phyloP scores from a whole-genome alignment of 805 yeast species.

The Barnettozyma wickerhamii region DNA sequence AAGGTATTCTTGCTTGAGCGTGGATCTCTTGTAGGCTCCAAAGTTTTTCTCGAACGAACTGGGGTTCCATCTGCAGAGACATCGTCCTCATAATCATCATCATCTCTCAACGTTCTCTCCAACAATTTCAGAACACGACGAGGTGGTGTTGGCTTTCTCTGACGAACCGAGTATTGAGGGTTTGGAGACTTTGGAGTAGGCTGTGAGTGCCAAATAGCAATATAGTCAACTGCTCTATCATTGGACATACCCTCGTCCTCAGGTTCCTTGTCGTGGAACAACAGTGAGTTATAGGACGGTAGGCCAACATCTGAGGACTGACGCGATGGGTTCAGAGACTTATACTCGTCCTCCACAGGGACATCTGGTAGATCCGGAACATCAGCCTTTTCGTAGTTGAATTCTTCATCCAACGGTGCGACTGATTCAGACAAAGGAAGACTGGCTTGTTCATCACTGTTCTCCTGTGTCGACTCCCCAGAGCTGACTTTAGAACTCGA shows the following conservation, averaged over 20 bases:
- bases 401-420: slow-evolving; percentile 1
- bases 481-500: no score
- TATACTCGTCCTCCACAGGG: slow-evolving; percentile 6
- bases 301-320: slow-evolving; percentile 9
- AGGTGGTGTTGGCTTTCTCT: slow-evolving; percentile 20
- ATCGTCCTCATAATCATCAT: slow-evolving; percentile 11
- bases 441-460: no score
- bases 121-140: slow-evolving; percentile 18
- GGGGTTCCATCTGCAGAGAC: slow-evolving; percentile 3
- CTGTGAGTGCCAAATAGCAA: slow-evolving; percentile 28
- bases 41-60: slow-evolving; percentile 6
- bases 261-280: slow-evolving; percentile 24
- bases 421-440: not conserved
- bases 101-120: slow-evolving; percentile 14
- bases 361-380: not conserved
- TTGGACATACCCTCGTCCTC: slow-evolving; percentile 1
- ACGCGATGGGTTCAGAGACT: slow-evolving; percentile 8
- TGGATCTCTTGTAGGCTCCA: slow-evolving; percentile 8
- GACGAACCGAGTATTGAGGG: slow-evolving; percentile 19
- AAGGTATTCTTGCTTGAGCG: slow-evolving; percentile 13
- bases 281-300: slow-evolving; percentile 21
- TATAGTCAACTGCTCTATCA: slow-evolving; percentile 21
- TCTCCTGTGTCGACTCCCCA: no score
- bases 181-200: slow-evolving; percentile 24
- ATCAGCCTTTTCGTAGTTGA: slow-evolving; percentile 1